Evolutionary conservation across 2,329 filamentous ascomycete species (phyloP).

Genomic region (Monilinia fructigena): DNA sequence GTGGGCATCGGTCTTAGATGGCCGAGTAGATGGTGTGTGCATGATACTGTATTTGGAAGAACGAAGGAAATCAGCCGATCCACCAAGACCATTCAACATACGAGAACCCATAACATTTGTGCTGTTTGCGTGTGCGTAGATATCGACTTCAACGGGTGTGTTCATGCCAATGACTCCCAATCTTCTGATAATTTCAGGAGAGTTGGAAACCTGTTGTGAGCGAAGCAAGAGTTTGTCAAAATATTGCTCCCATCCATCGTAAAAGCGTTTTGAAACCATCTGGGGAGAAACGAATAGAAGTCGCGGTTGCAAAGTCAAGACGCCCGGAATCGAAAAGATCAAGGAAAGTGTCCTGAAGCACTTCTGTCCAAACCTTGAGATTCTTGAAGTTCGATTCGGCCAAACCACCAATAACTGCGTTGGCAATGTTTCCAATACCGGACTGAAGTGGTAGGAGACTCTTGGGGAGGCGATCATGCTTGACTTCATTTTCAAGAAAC

Average conservation of each 20-base stretch:
- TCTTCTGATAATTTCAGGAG: conserved; percentile 83
- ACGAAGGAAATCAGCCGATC: conserved; percentile 78
- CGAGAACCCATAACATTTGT: conserved; percentile 86
- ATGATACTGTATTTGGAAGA: conserved; percentile 84
- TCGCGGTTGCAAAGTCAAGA: conserved; percentile 86
- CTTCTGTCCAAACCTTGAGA: conserved; percentile 87
- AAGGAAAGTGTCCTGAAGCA: conserved; percentile 82
- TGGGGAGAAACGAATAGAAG: conserved; percentile 85
- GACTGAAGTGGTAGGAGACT: conserved; percentile 81
- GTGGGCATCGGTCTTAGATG: conserved; percentile 76
- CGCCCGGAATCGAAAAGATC: conserved; percentile 88
- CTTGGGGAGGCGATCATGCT: conserved; percentile 70
- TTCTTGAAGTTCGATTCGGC: conserved; percentile 80
- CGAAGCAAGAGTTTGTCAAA: conserved; percentile 79
- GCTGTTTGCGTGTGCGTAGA: conserved; percentile 89
- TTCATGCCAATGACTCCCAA: conserved; percentile 93
- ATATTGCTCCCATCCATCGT: conserved; percentile 79
- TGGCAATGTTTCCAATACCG: conserved; percentile 90
- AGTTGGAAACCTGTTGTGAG: conserved; percentile 85
- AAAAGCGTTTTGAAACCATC: conserved; percentile 91
- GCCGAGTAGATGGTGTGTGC: conserved; percentile 83
- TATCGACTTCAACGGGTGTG: conserved; percentile 90
- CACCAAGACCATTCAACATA: conserved; percentile 83
- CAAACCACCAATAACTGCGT: conserved; percentile 83
- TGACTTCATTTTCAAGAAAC: conserved; percentile 81